These are phyloP conservation scores for Ganoderma multipileum DNA, from an alignment of 1,284 basidiomycete species.

Conservation along the genomic window DNA sequence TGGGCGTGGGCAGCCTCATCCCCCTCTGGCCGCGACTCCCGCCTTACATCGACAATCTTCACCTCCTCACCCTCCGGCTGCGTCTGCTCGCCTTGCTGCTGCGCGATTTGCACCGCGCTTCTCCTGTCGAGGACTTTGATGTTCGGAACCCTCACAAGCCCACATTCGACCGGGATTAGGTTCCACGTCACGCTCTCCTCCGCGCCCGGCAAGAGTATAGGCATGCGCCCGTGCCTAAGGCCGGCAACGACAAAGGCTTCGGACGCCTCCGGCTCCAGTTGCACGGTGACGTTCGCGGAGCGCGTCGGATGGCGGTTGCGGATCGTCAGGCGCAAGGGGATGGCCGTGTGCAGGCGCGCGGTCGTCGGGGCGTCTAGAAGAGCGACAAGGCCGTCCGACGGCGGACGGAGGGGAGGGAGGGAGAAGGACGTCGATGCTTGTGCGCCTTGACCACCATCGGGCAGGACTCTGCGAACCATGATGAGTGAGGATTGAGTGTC, in stretches of 20 bases:
- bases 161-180: constrained; percentile 76
- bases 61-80: constrained; percentile 51
- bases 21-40: constrained; percentile 26
- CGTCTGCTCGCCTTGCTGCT: constrained; percentile 14
- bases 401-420: constrained; percentile 66
- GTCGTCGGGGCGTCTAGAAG: constrained; percentile 66
- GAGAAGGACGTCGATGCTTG: constrained; percentile 56
- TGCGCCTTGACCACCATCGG: constrained; percentile 50
- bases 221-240: constrained; percentile 64
- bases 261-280: constrained; percentile 68
- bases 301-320: constrained; percentile 69
- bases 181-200: constrained; percentile 72
- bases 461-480: constrained; percentile 46
- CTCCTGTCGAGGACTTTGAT: constrained; percentile 66
- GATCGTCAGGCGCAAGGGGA: constrained; percentile 60
- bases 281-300: constrained; percentile 70
- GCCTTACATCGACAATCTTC: constrained; percentile 56
- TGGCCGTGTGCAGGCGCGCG: constrained; percentile 67
- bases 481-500: neutral
- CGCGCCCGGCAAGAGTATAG: constrained; percentile 71
- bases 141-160: constrained; percentile 62
- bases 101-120: constrained; percentile 32
- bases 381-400: constrained; percentile 65
- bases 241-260: constrained; percentile 80
- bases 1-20: constrained; percentile 15